These are phyloP conservation scores for Leccinum uliginosum DNA, from an alignment of 768 basidiomycete species.

Conservation along the genomic window DNA sequence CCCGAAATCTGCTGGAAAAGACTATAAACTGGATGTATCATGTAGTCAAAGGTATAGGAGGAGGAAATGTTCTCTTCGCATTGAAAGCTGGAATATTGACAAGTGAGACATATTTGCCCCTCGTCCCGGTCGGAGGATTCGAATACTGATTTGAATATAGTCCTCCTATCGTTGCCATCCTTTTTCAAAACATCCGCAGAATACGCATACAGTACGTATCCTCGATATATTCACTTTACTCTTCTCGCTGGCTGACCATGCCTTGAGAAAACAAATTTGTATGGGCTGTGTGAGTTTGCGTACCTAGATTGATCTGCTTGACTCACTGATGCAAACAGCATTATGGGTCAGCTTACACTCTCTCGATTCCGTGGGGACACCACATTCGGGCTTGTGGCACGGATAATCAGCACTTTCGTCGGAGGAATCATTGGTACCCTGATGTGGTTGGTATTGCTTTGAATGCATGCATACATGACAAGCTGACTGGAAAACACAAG, in stretches of 20 bases:
- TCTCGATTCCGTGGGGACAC: conserved; percentile 76
- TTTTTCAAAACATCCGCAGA: conserved; percentile 49
- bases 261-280: conserved; percentile 56
- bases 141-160: conserved; percentile 27
- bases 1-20: conserved; percentile 53
- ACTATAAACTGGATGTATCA: conserved; percentile 45
- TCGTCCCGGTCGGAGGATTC: background rate
- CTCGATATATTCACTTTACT: background rate
- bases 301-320: background rate
- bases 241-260: conserved; percentile 4
- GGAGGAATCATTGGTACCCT: conserved; percentile 60
- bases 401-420: conserved; percentile 60
- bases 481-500: conserved; percentile 28
- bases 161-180: conserved; percentile 56
- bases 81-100: conserved; percentile 68
- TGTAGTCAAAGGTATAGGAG: conserved; percentile 35
- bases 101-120: conserved; percentile 31
- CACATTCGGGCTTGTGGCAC: conserved; percentile 55
- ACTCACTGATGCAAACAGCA: conserved; percentile 31
- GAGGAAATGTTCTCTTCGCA: conserved; percentile 64
- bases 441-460: conserved; percentile 51
- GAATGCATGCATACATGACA: background rate
- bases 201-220: conserved; percentile 54
- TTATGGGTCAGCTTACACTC: conserved; percentile 73
- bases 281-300: conserved; percentile 61